Evolutionary conservation across 805 yeast species (phyloP).

Genomic region (Cyberlindnera xylosilytica): DNA sequence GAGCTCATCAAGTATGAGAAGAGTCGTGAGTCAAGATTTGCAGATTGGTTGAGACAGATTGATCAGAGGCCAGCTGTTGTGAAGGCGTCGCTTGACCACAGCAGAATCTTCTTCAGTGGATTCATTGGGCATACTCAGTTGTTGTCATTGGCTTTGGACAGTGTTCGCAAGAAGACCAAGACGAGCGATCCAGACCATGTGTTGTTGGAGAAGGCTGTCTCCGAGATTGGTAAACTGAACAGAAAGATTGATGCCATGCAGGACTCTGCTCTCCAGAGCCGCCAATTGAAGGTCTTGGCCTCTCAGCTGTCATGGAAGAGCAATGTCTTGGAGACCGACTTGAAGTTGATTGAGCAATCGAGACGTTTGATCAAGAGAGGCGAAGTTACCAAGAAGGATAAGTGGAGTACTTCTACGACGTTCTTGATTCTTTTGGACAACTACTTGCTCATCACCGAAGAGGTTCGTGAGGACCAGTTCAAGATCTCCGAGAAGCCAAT

Average conservation of each 20-base stretch:
- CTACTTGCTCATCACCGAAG: conserved; percentile 62
- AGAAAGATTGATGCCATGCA: conserved; percentile 59
- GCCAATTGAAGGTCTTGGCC: conserved; percentile 51
- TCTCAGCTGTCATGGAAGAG: conserved; percentile 53
- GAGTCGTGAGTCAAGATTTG: conserved; percentile 40
- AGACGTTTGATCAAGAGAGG: conserved; percentile 60
- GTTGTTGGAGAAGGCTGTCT: conserved; percentile 49
- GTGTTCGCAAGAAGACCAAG: conserved; percentile 50
- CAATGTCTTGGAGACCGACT: conserved; percentile 40
- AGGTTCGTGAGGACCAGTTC: conserved; percentile 37
- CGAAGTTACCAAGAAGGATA: conserved; percentile 55
- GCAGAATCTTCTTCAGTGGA: conserved; percentile 54
- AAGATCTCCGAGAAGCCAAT: conserved; percentile 57
- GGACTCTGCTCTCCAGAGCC: conserved; percentile 55
- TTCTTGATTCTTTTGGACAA: conserved; percentile 65
- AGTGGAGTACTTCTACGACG: conserved; percentile 53
- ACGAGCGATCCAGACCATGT: conserved; percentile 49
- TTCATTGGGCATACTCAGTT: conserved; percentile 53
- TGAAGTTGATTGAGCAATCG: conserved; percentile 50
- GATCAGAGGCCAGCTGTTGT: conserved; percentile 46
- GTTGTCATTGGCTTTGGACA: conserved; percentile 58
- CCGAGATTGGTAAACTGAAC: conserved; percentile 52
- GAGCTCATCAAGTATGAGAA: conserved; percentile 49
- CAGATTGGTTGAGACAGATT: conserved; percentile 53
- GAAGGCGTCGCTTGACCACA: conserved; percentile 43